Percentiles rank a stretch among this genome's conserved stretches.
Conservation (phyloP, 371 early-diverging fungal species). For the Haplosporangium sp. region DNA sequence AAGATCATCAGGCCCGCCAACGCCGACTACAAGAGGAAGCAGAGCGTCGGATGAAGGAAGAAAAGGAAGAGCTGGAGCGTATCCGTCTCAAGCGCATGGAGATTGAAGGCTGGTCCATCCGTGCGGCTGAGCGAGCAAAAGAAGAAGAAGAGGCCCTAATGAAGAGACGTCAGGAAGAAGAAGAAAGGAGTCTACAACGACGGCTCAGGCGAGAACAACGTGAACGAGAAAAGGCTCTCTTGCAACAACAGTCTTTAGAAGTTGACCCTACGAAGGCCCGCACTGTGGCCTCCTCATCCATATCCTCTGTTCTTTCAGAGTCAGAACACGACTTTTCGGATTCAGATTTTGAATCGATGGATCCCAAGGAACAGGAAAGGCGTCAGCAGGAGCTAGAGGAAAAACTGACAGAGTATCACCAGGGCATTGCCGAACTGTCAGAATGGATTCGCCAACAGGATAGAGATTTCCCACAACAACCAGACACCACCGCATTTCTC, state of each 20-base stretch:
- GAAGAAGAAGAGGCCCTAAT: slow-evolving; percentile 51
- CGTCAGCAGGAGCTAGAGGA: slow-evolving; percentile 33
- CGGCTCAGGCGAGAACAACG: slow-evolving; percentile 43
- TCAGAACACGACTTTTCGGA: slow-evolving; percentile 34
- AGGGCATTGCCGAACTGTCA: slow-evolving; percentile 41
- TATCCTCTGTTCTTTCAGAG: slow-evolving; percentile 20
- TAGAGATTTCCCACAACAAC: slow-evolving; percentile 18
- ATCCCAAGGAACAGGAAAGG: slow-evolving; percentile 18
- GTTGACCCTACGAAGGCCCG: not conserved
- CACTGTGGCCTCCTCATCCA: not conserved
- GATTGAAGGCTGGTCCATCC: slow-evolving; percentile 53
- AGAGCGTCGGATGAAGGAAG: slow-evolving; percentile 27
- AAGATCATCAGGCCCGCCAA: slow-evolving; percentile 30
- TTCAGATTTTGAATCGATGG: slow-evolving; percentile 18
- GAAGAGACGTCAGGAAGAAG: slow-evolving; percentile 43
- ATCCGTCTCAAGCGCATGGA: slow-evolving; percentile 45
- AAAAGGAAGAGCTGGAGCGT: slow-evolving; percentile 45
- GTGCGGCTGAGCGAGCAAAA: slow-evolving; percentile 40
- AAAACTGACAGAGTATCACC: slow-evolving; percentile 45
- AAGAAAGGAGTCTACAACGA: slow-evolving; percentile 28
- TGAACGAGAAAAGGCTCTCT: slow-evolving; percentile 16
- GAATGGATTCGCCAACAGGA: slow-evolving; percentile 45
- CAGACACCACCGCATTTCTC: slow-evolving; percentile 33
- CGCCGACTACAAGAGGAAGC: slow-evolving; percentile 33
- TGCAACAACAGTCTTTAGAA: slow-evolving; percentile 5